Base-by-base conservation (phyloP, 1,284 basidiomycete species). In the Heliocybe sulcata region DNA sequence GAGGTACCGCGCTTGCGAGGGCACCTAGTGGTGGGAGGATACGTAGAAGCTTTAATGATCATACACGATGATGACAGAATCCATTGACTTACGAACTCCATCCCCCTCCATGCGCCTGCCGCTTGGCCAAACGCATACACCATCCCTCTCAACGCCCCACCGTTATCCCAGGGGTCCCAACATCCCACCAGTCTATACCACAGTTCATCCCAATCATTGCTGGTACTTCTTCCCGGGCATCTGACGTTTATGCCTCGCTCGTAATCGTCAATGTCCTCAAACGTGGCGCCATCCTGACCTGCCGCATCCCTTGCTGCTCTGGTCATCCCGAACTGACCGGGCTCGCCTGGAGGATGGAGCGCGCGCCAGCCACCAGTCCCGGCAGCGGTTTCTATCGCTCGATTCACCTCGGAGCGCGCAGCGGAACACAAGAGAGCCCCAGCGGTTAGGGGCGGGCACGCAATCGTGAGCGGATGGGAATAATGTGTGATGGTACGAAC, bases 61-160 rank as follows among this genome's bases (percentile, higher is more conserved):
- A n/a, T n/a, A n/a, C n/a, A n/a, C n/a, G n/a, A n/a, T n/a, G n/a
- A n/a, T n/a, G n/a, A n/a, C n/a, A n/a, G n/a, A n/a, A n/a, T n/a
- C n/a, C n/a, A n/a, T n/a, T 68, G 57, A 62, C 62, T 19, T 56
- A 77, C 77, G 59, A 73, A 51, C 42, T 72, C 67, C 31, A 72
- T 71, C 12, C 77, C 76, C 23, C 60, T 64, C 77, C 77, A 78
- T 19, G 61, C 64, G 23, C 76, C 77, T 33, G 61, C 56, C 2
- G 77, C 54, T 2, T 69, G 64, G n/a, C 77, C 77, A n/a, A 67
- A 62, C n/a, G 61, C 58, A 57, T 72, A 76, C 25, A 77, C 65
- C 1, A 64, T 57, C 19, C 75, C 72, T 55, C 72, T 69, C 27
- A 75, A 60, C n/a, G 71, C 66, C 12, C 23, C 23, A 11, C 27